phyloP scores from a whole-genome alignment of 768 basidiomycete genomes.

The Vararia minispora region DNA sequence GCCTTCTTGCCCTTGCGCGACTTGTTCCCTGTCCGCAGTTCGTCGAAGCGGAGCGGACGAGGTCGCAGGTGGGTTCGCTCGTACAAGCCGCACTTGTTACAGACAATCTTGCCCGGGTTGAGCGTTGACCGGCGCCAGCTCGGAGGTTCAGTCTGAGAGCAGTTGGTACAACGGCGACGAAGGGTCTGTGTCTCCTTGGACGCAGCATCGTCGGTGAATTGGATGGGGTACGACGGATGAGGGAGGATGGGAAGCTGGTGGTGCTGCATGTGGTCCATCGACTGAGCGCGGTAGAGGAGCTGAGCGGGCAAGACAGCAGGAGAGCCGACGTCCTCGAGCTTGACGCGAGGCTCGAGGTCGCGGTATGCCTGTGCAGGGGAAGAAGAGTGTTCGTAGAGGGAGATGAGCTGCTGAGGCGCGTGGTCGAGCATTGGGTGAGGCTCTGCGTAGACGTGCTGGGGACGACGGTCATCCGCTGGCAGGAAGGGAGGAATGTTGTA shows the following conservation, averaged over 20 bases:
- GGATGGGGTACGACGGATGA: conserved; percentile 50
- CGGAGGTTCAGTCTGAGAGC: conserved; percentile 85
- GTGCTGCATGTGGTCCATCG: conserved; percentile 22
- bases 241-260: conserved; percentile 25
- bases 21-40: conserved; percentile 80
- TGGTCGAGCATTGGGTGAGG: conserved; percentile 25
- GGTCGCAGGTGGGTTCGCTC: conserved; percentile 82
- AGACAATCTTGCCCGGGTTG: conserved; percentile 87
- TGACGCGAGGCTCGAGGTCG: conserved; percentile 39
- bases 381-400: conserved; percentile 23
- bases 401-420: conserved; percentile 26
- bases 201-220: conserved; percentile 85
- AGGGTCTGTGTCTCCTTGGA: conserved; percentile 88
- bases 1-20: conserved; percentile 43
- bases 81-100: conserved; percentile 89
- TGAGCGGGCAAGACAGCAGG: conserved; percentile 58
- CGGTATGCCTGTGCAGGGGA: conserved; percentile 36
- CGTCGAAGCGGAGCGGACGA: conserved; percentile 77
- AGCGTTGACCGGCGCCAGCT: conserved; percentile 82
- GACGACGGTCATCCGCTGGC: conserved; percentile 29
- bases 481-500: conserved; percentile 35
- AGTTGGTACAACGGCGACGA: conserved; percentile 81
- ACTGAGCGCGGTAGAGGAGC: conserved; percentile 33
- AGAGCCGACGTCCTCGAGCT: conserved; percentile 54
- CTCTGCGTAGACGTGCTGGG: conserved; percentile 30